These are phyloP conservation scores for Butyriboletus appendiculatus DNA, from an alignment of 1,284 basidiomycete genomes.

Conservation along the genomic window DNA sequence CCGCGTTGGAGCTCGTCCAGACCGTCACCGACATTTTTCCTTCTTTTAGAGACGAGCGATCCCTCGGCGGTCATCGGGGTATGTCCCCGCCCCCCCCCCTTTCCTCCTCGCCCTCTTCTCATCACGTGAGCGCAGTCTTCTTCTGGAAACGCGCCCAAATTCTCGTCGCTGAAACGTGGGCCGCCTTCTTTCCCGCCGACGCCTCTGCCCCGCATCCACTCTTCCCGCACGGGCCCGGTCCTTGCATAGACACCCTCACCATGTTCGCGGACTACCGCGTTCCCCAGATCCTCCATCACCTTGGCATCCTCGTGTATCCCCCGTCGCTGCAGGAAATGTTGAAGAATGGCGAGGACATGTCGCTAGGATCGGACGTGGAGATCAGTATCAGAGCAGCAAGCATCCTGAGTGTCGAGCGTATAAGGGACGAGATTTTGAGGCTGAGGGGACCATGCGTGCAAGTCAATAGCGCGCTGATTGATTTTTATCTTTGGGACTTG, in stretches of 20 bases:
- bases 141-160: conserved; percentile 88
- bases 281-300: conserved; percentile 81
- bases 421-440: conserved; percentile 46
- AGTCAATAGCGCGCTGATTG: conserved; percentile 77
- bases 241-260: conserved; percentile 65
- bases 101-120: neutral
- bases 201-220: conserved; percentile 56
- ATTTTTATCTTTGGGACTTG: conserved; percentile 86
- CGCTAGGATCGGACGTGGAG: conserved; percentile 63
- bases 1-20: conserved; percentile 71
- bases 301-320: conserved; percentile 71
- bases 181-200: conserved; percentile 65
- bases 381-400: conserved; percentile 72
- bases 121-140: conserved; percentile 46
- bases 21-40: conserved; percentile 72
- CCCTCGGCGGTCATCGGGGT: conserved; percentile 60
- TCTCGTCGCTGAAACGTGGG: conserved; percentile 83
- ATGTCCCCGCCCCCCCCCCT: conserved; percentile 10
- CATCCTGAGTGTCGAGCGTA: conserved; percentile 73
- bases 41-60: conserved; percentile 71
- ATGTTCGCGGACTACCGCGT: conserved; percentile 91
- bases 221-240: conserved; percentile 56
- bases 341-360: conserved; percentile 42
- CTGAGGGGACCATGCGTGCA: conserved; percentile 28
- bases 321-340: conserved; percentile 52